Percentiles rank a stretch among this genome's conserved stretches.
These are phyloP conservation scores for Claviceps sp. DNA, from an alignment of 2,329 filamentous ascomycete genomes.

Conservation along the genomic window DNA sequence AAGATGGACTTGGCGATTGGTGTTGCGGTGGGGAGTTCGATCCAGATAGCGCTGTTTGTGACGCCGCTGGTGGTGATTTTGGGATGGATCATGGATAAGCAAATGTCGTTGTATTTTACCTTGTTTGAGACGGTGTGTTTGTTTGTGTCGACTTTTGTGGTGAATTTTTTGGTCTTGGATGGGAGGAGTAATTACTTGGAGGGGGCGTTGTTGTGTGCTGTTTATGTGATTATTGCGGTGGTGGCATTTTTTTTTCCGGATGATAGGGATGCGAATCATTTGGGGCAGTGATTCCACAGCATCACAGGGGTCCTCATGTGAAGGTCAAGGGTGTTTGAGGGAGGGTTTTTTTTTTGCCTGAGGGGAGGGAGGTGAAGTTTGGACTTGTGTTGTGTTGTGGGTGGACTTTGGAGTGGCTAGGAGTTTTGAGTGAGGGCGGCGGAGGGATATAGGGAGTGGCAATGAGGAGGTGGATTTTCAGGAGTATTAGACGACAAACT, in stretches of 20 bases:
- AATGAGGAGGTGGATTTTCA: too few relatives aligned
- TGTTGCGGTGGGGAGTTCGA: slow-evolving; percentile 56
- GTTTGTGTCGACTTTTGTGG: slow-evolving; percentile 72
- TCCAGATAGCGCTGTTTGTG: slow-evolving; percentile 60
- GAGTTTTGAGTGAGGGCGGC: too few relatives aligned
- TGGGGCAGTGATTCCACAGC: slow-evolving; percentile 12
- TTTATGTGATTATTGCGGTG: slow-evolving; percentile 54
- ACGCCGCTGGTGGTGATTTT: slow-evolving; percentile 58
- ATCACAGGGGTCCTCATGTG: too few relatives aligned
- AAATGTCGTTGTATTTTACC: slow-evolving; percentile 76
- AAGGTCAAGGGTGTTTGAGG: not conserved
- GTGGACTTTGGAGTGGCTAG: too few relatives aligned
- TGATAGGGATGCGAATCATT: slow-evolving; percentile 30
- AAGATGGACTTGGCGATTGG: slow-evolving; percentile 66
- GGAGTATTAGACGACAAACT: too few relatives aligned
- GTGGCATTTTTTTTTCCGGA: slow-evolving; percentile 55
- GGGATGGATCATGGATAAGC: slow-evolving; percentile 53
- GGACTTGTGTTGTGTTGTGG: too few relatives aligned
- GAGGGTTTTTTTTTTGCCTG: too few relatives aligned
- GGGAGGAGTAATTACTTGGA: slow-evolving; percentile 80
- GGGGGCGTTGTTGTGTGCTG: slow-evolving; percentile 54
- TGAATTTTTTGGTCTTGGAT: slow-evolving; percentile 78
- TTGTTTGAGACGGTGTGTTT: slow-evolving; percentile 80
- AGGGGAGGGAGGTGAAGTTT: too few relatives aligned
- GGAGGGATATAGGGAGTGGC: too few relatives aligned